Base-by-base conservation (phyloP, 805 yeast genomes). In the Ogataea ramenticola region DNA sequence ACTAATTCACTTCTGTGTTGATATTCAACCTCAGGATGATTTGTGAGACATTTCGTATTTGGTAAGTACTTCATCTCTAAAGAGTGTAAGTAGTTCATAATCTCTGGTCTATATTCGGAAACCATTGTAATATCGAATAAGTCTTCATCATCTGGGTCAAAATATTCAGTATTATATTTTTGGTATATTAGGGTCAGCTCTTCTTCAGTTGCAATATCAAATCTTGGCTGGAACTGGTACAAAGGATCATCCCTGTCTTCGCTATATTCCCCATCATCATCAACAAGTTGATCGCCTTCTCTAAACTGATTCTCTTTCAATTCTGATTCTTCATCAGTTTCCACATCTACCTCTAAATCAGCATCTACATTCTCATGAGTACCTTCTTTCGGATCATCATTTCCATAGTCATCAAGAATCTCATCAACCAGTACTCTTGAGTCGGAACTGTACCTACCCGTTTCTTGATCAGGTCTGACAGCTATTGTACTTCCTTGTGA, bases 81-180 rank as follows among this genome's bases (percentile, higher is more conserved):
- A 53, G 74, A 79, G 59, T 82, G 81, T 52, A 90, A 67, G 62
- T 86, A 87, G 36, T 79, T 82, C 64, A 87, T 90, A 45, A 91
- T 90, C 45, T 87, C 96, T 49, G 72, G 78, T 39, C 86, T 96
- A 63, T 90, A 91, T 66, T 91, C 99, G 43, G 88, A 79, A 24
- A 86, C 97, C 96, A 91, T 89, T 4, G 91, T 81, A 9, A 83
- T 81, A 59, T 87, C 96, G 58, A 69, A 82, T 1, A 88, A 82
- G 59, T 87, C 96, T 57, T 86, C 95, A 58, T 87, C 96, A 46
- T 75, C 73, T 31, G 80, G 84, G 60, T 84, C 91, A 41, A 84
- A 68, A 1, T 68, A 60, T 27, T 66, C 67, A 36, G 71, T 62
- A 30, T 83, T 69, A 53, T 75, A 78, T 53, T 72, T 70, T 12